phyloP scores from a whole-genome alignment of 805 yeast genomes.

The Sugiyamaella smithiae region DNA sequence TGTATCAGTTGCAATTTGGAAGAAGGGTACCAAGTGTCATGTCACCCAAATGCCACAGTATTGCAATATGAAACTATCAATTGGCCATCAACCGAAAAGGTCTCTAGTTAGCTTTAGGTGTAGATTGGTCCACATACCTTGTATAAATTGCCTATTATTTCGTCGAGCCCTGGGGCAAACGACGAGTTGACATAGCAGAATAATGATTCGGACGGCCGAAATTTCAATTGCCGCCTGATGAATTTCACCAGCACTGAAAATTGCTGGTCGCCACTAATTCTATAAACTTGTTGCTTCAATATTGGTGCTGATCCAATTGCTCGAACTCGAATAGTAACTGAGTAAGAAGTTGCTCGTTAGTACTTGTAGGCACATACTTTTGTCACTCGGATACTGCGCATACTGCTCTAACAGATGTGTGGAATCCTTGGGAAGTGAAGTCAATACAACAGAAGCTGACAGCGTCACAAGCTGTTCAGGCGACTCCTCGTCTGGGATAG shows the following conservation, averaged over 20 bases:
- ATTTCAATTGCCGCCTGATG: conserved; percentile 39
- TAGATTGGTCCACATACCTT: conserved; percentile 7
- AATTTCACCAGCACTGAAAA: conserved; percentile 46
- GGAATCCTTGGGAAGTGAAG: conserved; percentile 32
- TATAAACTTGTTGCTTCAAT: conserved; percentile 46
- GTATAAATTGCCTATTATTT: conserved; percentile 32
- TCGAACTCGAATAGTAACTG: conserved; percentile 46
- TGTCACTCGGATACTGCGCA: conserved; percentile 24
- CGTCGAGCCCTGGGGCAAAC: conserved; percentile 41
- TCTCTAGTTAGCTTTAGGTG: conserved; percentile 8
- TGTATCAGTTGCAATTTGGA: no score
- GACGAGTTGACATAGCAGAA: conserved; percentile 41
- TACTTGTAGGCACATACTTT: conserved; percentile 12
- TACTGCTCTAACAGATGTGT: conserved; percentile 29
- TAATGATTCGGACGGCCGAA: conserved; percentile 29
- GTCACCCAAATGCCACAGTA: conserved; percentile 30
- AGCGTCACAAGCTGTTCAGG: conserved; percentile 31
- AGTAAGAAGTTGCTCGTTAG: neutral
- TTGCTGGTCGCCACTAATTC: conserved; percentile 44
- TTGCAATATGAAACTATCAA: conserved; percentile 26
- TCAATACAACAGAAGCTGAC: conserved; percentile 34
- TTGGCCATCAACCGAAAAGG: conserved; percentile 26
- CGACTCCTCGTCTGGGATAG: conserved; percentile 31
- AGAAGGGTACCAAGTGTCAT: neutral
- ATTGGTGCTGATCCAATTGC: conserved; percentile 55